Evolutionary conservation across 73 alveolate species (phyloP).

Genomic region (Durusdinium trenchii): DNA sequence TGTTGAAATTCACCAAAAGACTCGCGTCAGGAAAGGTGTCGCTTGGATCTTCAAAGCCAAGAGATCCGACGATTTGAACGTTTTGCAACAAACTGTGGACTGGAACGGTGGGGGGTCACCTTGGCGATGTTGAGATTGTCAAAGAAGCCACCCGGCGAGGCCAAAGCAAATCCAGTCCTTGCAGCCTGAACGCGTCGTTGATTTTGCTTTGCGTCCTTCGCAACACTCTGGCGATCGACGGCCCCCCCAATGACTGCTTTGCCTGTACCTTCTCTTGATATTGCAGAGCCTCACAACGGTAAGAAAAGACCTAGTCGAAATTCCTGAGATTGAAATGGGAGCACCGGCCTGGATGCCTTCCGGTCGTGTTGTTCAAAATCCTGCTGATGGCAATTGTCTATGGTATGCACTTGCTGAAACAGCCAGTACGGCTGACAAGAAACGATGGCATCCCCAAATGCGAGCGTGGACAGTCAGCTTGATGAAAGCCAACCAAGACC

Average conservation of each 20-base stretch:
- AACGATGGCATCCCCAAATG: not conserved
- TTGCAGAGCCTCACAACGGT: too few relatives aligned
- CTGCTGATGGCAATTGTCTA: not conserved
- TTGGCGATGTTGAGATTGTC: not conserved
- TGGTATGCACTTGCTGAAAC: conserved; percentile 21
- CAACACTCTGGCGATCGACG: too few relatives aligned
- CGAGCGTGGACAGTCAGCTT: conserved; percentile 24
- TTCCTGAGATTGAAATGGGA: too few relatives aligned
- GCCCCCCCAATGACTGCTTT: too few relatives aligned
- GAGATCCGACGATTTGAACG: not conserved
- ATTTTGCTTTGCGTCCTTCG: not conserved
- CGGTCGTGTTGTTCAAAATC: not conserved
- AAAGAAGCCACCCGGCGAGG: conserved; percentile 16
- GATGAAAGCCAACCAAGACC: not conserved
- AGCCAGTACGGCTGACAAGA: not conserved
- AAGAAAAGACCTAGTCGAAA: too few relatives aligned
- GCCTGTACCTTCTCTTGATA: too few relatives aligned
- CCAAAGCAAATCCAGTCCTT: not conserved
- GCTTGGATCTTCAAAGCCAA: not conserved
- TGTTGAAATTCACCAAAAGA: not conserved
- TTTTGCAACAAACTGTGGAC: not conserved
- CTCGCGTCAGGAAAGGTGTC: not conserved
- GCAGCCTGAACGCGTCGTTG: not conserved
- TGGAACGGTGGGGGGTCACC: not conserved
- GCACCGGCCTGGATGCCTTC: not conserved